phyloP scores from a whole-genome alignment of 2,329 filamentous ascomycete genomes.

The Talaromyces marneffei region DNA sequence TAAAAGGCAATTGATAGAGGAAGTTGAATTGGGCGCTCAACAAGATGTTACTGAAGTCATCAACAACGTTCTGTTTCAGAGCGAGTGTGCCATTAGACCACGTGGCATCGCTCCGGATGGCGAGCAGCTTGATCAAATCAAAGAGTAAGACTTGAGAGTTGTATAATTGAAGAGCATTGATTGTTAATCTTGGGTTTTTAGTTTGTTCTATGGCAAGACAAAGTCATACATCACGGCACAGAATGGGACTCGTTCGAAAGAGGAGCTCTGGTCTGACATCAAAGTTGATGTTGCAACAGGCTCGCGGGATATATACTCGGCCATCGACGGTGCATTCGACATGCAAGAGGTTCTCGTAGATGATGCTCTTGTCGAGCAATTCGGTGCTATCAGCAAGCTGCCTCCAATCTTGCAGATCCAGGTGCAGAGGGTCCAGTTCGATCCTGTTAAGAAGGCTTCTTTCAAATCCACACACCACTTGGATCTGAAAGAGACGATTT shows the following conservation, averaged over 20 bases:
- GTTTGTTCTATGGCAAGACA: constrained; percentile 47
- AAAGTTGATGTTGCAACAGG: constrained; percentile 54
- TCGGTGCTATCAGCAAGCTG: constrained; percentile 66
- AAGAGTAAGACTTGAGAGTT: constrained; percentile 44
- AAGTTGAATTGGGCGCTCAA: constrained; percentile 61
- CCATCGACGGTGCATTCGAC: constrained; percentile 80
- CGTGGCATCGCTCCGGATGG: constrained; percentile 60
- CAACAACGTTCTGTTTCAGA: constrained; percentile 80
- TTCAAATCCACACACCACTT: constrained; percentile 74
- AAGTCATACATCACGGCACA: constrained; percentile 43
- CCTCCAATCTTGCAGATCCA: constrained; percentile 85
- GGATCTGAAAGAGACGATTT: constrained; percentile 72
- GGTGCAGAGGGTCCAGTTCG: constrained; percentile 74
- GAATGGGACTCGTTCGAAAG: constrained; percentile 44
- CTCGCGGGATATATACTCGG: constrained; percentile 68
- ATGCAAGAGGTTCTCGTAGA: constrained; percentile 66
- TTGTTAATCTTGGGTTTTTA: constrained; percentile 19
- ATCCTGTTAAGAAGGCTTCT: constrained; percentile 53
- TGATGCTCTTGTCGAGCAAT: constrained; percentile 55
- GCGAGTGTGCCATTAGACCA: constrained; percentile 81
- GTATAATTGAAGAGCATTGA: background rate
- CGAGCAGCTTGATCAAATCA: constrained; percentile 75
- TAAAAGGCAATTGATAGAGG: constrained; percentile 38
- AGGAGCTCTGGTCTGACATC: constrained; percentile 58
- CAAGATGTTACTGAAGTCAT: constrained; percentile 97